Conservation (phyloP, 257 asterid genomes). For the Gentiana dahurica region DNA sequence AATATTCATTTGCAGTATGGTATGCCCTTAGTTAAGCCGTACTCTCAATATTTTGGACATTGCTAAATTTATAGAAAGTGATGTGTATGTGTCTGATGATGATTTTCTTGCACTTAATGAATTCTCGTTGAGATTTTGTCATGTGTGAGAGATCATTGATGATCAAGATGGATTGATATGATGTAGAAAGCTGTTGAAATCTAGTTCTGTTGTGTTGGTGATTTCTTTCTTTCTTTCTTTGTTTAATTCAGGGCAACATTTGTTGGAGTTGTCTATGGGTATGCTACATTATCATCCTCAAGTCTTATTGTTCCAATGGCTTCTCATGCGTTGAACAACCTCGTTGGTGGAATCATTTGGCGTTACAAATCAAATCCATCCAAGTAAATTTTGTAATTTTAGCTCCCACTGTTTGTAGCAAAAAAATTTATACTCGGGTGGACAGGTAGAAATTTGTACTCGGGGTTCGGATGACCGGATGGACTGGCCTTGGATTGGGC, state of each 20-base stretch:
- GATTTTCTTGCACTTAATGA: background rate
- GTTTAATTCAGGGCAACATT: conserved; percentile 61
- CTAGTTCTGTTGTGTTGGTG: too few relatives aligned
- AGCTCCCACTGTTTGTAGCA: too few relatives aligned
- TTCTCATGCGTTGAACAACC: conserved; percentile 78
- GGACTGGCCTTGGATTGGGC: too few relatives aligned
- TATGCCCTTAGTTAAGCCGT: conserved; percentile 6
- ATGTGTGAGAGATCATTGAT: too few relatives aligned
- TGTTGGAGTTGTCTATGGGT: conserved; percentile 81
- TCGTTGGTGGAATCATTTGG: conserved; percentile 66
- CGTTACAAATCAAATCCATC: conserved; percentile 41
- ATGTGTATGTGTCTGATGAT: background rate
- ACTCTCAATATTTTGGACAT: too few relatives aligned
- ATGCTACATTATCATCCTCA: conserved; percentile 40
- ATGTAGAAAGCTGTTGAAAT: background rate
- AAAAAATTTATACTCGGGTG: too few relatives aligned
- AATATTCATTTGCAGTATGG: conserved; percentile 81
- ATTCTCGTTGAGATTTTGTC: too few relatives aligned
- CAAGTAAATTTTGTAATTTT: conserved; percentile 12
- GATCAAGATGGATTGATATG: too few relatives aligned
- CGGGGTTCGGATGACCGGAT: too few relatives aligned
- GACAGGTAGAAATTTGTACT: too few relatives aligned
- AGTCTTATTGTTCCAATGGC: conserved; percentile 69
- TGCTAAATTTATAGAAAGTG: too few relatives aligned
- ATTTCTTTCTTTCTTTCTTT: too few relatives aligned